Evolutionary conservation across 345 rosid genomes (phyloP).

Genomic region (Tarenaya hassleriana): DNA sequence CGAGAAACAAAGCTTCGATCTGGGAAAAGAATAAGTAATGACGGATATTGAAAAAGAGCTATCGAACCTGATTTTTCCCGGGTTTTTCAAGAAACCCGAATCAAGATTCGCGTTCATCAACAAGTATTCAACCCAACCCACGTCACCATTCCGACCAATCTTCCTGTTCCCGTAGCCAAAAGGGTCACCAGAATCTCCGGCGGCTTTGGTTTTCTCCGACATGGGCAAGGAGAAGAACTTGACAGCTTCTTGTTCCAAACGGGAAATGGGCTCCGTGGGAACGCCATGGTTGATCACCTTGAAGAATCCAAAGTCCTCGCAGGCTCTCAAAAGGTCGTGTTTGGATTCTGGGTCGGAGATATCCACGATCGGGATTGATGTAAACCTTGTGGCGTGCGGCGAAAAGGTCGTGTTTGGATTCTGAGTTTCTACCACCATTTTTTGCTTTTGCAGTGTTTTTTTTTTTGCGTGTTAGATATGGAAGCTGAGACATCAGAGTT

Average conservation of each 20-base stretch:
- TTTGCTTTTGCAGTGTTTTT: no score
- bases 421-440: no score
- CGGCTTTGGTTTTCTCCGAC: slow-evolving; percentile 46
- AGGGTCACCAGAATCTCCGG: slow-evolving; percentile 46
- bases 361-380: slow-evolving; percentile 39
- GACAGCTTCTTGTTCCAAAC: slow-evolving; percentile 47
- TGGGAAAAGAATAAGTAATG: background rate
- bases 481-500: no score
- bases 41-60: background rate
- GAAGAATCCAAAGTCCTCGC: slow-evolving; percentile 72
- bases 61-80: slow-evolving; percentile 44
- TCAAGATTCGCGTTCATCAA: slow-evolving; percentile 45
- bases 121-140: slow-evolving; percentile 76
- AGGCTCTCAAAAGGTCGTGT: slow-evolving; percentile 35
- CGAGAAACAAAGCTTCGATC: slow-evolving; percentile 6
- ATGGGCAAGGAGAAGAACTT: slow-evolving; percentile 59
- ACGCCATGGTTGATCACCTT: slow-evolving; percentile 77
- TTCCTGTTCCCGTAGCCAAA: slow-evolving; percentile 66
- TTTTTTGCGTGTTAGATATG: no score
- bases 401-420: no score
- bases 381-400: background rate
- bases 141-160: slow-evolving; percentile 68
- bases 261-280: slow-evolving; percentile 39
- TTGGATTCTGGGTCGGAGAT: slow-evolving; percentile 37
- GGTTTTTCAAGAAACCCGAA: slow-evolving; percentile 28